phyloP scores from a whole-genome alignment of 2,329 filamentous ascomycete species.

The Cordyceps militaris region DNA sequence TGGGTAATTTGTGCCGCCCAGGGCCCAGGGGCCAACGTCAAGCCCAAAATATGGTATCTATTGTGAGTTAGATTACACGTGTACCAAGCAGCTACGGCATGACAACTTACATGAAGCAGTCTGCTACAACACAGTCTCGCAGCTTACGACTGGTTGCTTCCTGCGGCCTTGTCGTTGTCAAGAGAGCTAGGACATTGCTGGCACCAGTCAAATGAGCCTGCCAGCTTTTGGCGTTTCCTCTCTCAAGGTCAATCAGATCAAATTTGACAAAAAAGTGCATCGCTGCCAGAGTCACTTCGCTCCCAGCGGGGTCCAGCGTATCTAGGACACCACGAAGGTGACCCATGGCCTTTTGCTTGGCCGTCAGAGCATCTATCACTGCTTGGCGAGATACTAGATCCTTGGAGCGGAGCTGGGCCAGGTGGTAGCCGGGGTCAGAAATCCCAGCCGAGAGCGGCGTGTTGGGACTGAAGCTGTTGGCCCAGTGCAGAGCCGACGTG shows the following conservation, averaged over 20 bases:
- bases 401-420: conserved; percentile 30
- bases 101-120: conserved; percentile 39
- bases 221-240: conserved; percentile 35
- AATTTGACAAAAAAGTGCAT: conserved; percentile 47
- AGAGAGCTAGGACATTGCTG: conserved; percentile 33
- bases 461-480: conserved; percentile 34
- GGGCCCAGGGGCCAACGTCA: conserved; percentile 30
- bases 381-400: conserved; percentile 32
- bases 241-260: conserved; percentile 42
- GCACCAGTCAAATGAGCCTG: conserved; percentile 40
- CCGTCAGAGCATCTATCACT: conserved; percentile 39
- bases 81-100: background rate
- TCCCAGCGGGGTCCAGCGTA: conserved; percentile 32
- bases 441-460: conserved; percentile 25
- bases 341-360: conserved; percentile 40
- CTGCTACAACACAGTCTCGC: conserved; percentile 40
- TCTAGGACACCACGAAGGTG: conserved; percentile 35
- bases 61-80: conserved; percentile 15
- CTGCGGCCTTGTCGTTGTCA: conserved; percentile 23
- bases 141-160: conserved; percentile 28
- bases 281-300: conserved; percentile 40
- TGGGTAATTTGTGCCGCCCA: conserved; percentile 33
- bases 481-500: conserved; percentile 43
- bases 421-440: conserved; percentile 29
- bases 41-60: conserved; percentile 36